phyloP scores from a whole-genome alignment of 441 rosid species.

The Populus hybrid region DNA sequence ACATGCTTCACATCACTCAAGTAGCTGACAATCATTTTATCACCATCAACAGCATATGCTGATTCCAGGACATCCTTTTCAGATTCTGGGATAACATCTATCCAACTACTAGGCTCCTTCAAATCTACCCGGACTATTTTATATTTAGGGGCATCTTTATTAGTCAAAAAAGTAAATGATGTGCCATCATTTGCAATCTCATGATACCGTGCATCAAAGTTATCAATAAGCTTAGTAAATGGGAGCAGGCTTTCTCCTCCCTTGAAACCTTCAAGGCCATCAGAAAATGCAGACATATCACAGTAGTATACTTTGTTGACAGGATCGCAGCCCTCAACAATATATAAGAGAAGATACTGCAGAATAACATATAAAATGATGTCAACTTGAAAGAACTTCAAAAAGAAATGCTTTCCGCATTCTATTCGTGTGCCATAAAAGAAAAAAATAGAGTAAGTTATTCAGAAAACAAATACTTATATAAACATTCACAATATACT shows the following conservation, averaged over 20 bases:
- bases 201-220: slow-evolving; percentile 59
- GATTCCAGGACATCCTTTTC: slow-evolving; percentile 81
- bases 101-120: slow-evolving; percentile 71
- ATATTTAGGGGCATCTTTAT: slow-evolving; percentile 82
- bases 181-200: slow-evolving; percentile 77
- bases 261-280: too few species aligned
- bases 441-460: not conserved
- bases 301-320: too few species aligned
- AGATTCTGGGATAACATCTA: slow-evolving; percentile 68
- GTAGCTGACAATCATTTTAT: slow-evolving; percentile 72
- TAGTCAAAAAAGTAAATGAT: slow-evolving; percentile 73
- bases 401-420: not conserved
- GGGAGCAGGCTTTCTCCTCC: too few species aligned
- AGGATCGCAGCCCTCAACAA: too few species aligned
- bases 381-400: slow-evolving; percentile 14
- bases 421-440: not conserved
- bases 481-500: slow-evolving; percentile 28
- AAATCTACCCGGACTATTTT: slow-evolving; percentile 82
- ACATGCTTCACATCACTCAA: slow-evolving; percentile 66
- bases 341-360: too few species aligned
- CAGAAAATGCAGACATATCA: too few species aligned
- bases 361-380: too few species aligned
- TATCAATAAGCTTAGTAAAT: slow-evolving; percentile 58
- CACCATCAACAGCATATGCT: slow-evolving; percentile 61
- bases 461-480: not conserved